phyloP scores from a whole-genome alignment of 306 rosid genomes.

The Crataegus laevigata region DNA sequence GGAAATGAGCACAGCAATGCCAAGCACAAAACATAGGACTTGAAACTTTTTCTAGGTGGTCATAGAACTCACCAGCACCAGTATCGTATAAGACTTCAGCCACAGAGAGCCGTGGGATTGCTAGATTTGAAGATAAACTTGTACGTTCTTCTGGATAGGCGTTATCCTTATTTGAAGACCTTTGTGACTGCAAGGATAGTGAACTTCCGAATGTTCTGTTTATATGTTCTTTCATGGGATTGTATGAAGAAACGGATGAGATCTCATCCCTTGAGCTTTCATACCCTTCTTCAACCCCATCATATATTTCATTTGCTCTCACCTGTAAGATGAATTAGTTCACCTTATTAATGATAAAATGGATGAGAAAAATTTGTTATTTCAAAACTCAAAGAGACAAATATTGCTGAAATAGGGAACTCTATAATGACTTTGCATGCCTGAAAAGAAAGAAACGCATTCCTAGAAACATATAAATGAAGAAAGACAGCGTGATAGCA shows the following conservation, averaged over 20 bases:
- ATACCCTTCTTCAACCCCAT: constrained; percentile 78
- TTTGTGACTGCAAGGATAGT: constrained; percentile 66
- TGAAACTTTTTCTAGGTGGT: constrained; percentile 1
- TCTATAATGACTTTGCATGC: not conserved
- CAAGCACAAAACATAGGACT: constrained; percentile 1
- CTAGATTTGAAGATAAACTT: constrained; percentile 70
- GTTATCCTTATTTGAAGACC: constrained; percentile 54
- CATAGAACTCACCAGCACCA: constrained; percentile 49
- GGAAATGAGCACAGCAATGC: not conserved
- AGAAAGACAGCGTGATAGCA: constrained; percentile 5
- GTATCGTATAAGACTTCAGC: constrained; percentile 70
- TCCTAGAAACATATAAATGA: not conserved
- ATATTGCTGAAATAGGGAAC: constrained; percentile 10
- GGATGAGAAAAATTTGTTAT: not conserved
- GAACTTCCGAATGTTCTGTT: constrained; percentile 79
- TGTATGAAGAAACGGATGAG: constrained; percentile 94
- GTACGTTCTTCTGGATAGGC: constrained; percentile 42
- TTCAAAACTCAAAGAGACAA: constrained; percentile 2
- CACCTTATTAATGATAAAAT: constrained; percentile 17
- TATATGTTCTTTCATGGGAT: constrained; percentile 55
- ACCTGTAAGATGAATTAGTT: constrained; percentile 44
- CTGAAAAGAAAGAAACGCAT: constrained; percentile 4
- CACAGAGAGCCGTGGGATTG: constrained; percentile 60
- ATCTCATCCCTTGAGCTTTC: constrained; percentile 92
- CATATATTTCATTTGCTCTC: constrained; percentile 77